Base-by-base conservation (phyloP, 2,329 filamentous ascomycete species). In the Fusarium paranaense region DNA sequence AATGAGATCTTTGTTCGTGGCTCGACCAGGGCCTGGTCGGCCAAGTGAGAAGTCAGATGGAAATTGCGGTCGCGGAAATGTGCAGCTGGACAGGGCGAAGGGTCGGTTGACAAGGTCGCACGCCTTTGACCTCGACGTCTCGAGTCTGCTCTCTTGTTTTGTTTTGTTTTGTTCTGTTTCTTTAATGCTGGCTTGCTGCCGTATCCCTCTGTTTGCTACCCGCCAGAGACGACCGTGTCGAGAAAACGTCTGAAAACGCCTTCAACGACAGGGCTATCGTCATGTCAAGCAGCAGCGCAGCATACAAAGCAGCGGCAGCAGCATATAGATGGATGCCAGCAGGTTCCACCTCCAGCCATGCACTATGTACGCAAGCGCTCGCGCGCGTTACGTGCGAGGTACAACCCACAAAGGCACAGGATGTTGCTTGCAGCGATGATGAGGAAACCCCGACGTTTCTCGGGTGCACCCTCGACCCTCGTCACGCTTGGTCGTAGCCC, bases 381-480 rank as follows among this genome's bases (percentile, higher is more conserved):
- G 37, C 61, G 50, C 59, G 62, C 69, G 59, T 75, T 70, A 50
- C 32, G 47, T 70, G n/a, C 65, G 72, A 72, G 65, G 65, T 62
- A 70, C 62, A 72, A 61, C 58, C 54, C 61, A 59, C 65, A 66
- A 56, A 62, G 25, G 58, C 67, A 74, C 64, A 54, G 45, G 64
- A 57, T 73, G 62, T 52, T 57, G 62, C 71, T 63, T 69, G 65
- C 67, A 71, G 64, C 71, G 33, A 69, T 73, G 37, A 45, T 69
- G 38, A 72, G 60, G 66, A 66, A 66, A 67, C 63, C 63, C 73
- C 70, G 73, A 71, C 22, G 52, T 67, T 65, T 70, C 67, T 75
- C 70, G 64, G 70, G 22, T 62, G 67, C 64, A 65, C 70, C 37
- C 56, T 69, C 66, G 42, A 47, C 42, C 42, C 42, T 47, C 42